Evolutionary conservation across 495 filamentous ascomycete genomes (phyloP).

Genomic region (Penicillium alfredii): DNA sequence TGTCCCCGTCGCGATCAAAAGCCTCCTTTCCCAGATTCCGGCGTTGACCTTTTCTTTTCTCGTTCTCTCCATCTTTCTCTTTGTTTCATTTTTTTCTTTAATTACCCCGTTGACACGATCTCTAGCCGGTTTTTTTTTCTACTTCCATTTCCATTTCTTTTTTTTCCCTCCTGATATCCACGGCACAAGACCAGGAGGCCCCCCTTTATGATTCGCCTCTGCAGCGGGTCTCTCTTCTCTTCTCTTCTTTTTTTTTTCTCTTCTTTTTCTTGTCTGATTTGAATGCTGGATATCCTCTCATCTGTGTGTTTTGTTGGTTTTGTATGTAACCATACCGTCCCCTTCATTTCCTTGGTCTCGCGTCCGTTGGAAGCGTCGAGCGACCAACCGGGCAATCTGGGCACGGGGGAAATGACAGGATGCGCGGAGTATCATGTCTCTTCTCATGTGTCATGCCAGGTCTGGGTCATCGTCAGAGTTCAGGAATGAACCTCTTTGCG

Average conservation of each 20-base stretch:
- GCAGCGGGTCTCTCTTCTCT: conserved; percentile 11
- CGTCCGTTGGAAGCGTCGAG: conserved; percentile 24
- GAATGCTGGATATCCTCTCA: conserved; percentile 43
- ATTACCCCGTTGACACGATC: conserved; percentile 35
- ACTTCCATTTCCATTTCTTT: conserved; percentile 4
- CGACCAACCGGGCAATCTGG: conserved; percentile 24
- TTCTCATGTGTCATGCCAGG: conserved; percentile 43
- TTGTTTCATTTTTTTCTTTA: conserved; percentile 12
- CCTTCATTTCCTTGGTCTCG: conserved; percentile 29
- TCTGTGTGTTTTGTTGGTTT: conserved; percentile 28
- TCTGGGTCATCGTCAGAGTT: conserved; percentile 35
- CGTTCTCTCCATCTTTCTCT: conserved; percentile 16
- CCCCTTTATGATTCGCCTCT: conserved; percentile 8
- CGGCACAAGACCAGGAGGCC: conserved; percentile 32
- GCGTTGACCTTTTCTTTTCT: conserved; percentile 38
- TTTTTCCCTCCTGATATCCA: conserved; percentile 28
- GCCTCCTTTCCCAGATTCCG: conserved; percentile 33
- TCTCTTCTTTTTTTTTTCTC: conserved; percentile 13
- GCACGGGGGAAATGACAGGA: conserved; percentile 30
- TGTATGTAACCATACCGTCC: conserved; percentile 40
- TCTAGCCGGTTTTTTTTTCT: conserved; percentile 39
- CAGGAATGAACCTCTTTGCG: conserved; percentile 33
- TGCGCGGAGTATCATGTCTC: conserved; percentile 35
- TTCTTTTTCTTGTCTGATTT: conserved; percentile 24
- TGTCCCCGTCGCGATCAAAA: conserved; percentile 24